Conservation (phyloP, 169 alveolate species). For the Plasmodium coatneyi region DNA sequence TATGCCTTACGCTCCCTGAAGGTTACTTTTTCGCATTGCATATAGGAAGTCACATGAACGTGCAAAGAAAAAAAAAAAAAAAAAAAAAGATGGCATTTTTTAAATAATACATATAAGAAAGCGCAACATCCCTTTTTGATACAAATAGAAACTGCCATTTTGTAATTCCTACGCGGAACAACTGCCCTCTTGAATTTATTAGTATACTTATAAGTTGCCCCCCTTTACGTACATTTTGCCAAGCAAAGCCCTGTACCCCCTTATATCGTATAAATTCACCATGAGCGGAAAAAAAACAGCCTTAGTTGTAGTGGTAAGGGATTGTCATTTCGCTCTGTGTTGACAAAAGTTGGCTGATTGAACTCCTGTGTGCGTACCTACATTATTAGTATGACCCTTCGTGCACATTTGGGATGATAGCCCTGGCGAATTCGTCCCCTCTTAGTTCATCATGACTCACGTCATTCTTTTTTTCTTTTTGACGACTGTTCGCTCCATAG, state of each 20-base stretch:
- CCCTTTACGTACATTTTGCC: neutral
- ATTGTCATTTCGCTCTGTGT: neutral
- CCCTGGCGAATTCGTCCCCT: neutral
- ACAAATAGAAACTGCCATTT: neutral
- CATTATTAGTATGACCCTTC: neutral
- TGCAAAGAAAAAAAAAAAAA: neutral
- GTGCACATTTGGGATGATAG: neutral
- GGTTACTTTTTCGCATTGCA: neutral
- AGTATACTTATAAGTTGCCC: neutral
- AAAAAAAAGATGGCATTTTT: neutral
- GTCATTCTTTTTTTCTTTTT: neutral
- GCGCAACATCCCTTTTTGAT: neutral
- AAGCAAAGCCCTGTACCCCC: neutral
- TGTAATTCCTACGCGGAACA: neutral
- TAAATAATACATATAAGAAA: neutral
- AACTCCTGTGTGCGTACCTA: neutral
- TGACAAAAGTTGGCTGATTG: neutral
- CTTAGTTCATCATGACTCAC: neutral
- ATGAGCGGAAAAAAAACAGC: slow-evolving; percentile 74
- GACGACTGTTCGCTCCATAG: neutral
- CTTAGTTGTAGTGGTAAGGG: slow-evolving; percentile 70
- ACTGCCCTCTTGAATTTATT: neutral
- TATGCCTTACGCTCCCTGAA: neutral
- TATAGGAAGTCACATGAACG: neutral
- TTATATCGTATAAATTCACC: neutral